A percentile compares a stretch with the other conserved stretches of the same genome.
Evolutionary conservation across 805 yeast species (phyloP).

Genomic region (Candida saitoana): DNA sequence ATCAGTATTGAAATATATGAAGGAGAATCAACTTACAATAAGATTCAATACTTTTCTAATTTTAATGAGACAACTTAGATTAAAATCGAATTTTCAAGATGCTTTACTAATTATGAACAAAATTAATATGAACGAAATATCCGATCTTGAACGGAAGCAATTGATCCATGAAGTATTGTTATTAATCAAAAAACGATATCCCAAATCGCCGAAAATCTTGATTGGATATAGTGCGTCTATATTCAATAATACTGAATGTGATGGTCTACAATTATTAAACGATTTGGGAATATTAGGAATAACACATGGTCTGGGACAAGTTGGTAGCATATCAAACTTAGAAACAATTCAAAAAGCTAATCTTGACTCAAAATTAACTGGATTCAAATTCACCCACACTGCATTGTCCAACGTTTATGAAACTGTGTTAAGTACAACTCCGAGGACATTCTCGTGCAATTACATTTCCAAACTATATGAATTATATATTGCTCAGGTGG

Average conservation of each 20-base stretch:
- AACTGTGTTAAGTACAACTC: slow-evolving; percentile 15
- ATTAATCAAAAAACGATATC: slow-evolving; percentile 26
- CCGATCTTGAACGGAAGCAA: slow-evolving; percentile 13
- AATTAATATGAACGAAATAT: slow-evolving; percentile 20
- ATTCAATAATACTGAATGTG: slow-evolving; percentile 12
- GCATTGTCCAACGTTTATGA: slow-evolving; percentile 24
- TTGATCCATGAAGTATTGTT: slow-evolving; percentile 29
- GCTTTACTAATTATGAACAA: slow-evolving; percentile 32
- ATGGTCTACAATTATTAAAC: slow-evolving; percentile 18
- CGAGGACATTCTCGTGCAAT: slow-evolving; percentile 11
- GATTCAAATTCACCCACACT: slow-evolving; percentile 17
- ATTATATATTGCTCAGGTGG: not conserved
- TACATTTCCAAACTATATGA: slow-evolving; percentile 19
- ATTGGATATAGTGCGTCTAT: slow-evolving; percentile 34
- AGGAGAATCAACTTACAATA: slow-evolving; percentile 21
- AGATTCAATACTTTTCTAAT: slow-evolving; percentile 20
- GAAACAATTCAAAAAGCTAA: slow-evolving; percentile 25
- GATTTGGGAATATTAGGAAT: slow-evolving; percentile 24
- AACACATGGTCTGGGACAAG: slow-evolving; percentile 18
- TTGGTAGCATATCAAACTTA: slow-evolving; percentile 12
- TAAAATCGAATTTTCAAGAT: slow-evolving; percentile 27
- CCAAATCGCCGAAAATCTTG: slow-evolving; percentile 29
- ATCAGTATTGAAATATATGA: slow-evolving; percentile 30
- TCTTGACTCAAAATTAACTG: slow-evolving; percentile 23
- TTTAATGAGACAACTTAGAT: slow-evolving; percentile 28